Base-by-base conservation (phyloP, 1,139 yeast genomes). In the Debaryomyces sp. region DNA sequence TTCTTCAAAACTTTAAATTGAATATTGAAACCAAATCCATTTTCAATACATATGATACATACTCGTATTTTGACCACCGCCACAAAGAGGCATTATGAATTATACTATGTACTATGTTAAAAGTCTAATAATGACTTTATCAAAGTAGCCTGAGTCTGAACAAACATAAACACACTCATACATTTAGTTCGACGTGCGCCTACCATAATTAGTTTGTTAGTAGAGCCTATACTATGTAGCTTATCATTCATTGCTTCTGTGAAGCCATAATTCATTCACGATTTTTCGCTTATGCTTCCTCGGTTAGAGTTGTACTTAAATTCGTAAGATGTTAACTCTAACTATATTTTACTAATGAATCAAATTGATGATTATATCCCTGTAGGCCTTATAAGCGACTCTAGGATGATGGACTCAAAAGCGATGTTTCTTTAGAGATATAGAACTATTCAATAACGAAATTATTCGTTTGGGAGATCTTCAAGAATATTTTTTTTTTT, bases 51-150 rank as follows among this genome's bases (percentile, higher is more conserved):
- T 21, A 35, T 21, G 7, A 35, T 43, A 76, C 81, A 48, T 75
- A 78, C 83, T 74, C 56, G 90, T 83, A 63, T 84, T 84, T 55
- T 80, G 82, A 45, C 84, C 66, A 50, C 86, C 75, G 55, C 91
- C 91, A 67, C 92, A 86, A 62, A 86, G 70, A 52, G 89, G 83
- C 91, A 86, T 85, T 48, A 13, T 54, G 23, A 34, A 44, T 41
- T 46, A 45, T 44, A 44, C 29, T 21, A 15, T 41, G 13, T 41
- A 41, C 18, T 17, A 33, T 26, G 40, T 21, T 23, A 18, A 13
- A 22, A 10, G 12, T 23, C 13, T 22, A 30, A 34, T 21, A 7
- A 26, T n/a, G n/a, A n/a, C n/a, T n/a, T 22, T 34, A 17, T 32
- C 33, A 15, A 8, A 15, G 21, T 15, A 12, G 23, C 24, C 27